phyloP scores from a whole-genome alignment of 2,329 filamentous ascomycete species.

The Pseudonectria foliicola region DNA sequence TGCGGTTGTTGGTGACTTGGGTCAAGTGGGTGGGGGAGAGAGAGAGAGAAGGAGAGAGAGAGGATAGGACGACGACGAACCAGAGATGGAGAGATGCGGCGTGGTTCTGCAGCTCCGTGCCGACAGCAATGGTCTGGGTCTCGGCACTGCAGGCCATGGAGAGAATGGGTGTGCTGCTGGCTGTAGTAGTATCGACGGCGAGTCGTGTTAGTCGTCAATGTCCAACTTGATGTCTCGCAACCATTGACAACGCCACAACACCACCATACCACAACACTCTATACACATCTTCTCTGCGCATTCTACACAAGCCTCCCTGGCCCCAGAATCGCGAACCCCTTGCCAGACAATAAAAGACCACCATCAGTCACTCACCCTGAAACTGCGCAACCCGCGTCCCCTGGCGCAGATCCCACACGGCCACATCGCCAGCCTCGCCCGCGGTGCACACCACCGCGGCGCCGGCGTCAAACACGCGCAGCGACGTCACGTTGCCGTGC shows the following conservation, averaged over 20 bases:
- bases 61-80: no score
- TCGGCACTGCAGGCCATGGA: conserved; percentile 55
- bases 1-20: background rate
- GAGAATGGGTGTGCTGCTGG: conserved; percentile 46
- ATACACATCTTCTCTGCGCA: no score
- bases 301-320: no score
- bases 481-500: conserved; percentile 57
- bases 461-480: conserved; percentile 47
- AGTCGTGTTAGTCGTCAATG: no score
- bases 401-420: conserved; percentile 57
- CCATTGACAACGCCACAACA: background rate
- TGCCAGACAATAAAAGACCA: background rate
- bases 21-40: background rate
- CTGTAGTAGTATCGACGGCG: conserved; percentile 19
- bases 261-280: background rate
- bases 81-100: conserved; percentile 55
- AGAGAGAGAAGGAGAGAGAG: no score
- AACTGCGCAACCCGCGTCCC: conserved; percentile 38
- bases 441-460: conserved; percentile 57
- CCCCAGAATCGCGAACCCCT: no score
- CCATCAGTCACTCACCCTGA: conserved; percentile 33
- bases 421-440: conserved; percentile 63
- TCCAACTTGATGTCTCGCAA: background rate
- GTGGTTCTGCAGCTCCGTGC: conserved; percentile 64
- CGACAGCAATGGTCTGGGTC: conserved; percentile 58